phyloP scores from a whole-genome alignment of 2,329 filamentous ascomycete genomes.

The Botrytis sinoallii region DNA sequence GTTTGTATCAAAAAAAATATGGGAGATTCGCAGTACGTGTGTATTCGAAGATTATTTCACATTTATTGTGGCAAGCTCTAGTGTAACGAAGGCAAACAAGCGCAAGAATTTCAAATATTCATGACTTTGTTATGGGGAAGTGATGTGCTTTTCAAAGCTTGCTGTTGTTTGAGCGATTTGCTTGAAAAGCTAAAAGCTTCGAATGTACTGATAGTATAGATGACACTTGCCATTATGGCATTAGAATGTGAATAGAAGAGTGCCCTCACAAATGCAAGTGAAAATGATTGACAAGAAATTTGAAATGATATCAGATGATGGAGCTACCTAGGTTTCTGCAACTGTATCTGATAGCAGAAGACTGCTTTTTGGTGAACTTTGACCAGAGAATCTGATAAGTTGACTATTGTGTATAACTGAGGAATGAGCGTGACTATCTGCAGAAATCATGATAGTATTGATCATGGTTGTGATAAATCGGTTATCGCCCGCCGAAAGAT shows the following conservation, averaged over 20 bases:
- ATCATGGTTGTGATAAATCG: too few species aligned
- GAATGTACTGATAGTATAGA: not conserved
- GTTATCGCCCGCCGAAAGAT: not conserved
- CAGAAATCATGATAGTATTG: too few species aligned
- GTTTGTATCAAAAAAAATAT: not conserved
- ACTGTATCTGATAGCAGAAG: not conserved
- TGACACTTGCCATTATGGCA: not conserved
- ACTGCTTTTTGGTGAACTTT: not conserved
- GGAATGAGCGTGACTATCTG: too few species aligned
- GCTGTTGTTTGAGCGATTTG: not conserved
- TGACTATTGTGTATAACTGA: too few species aligned
- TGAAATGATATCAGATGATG: not conserved
- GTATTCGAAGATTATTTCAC: not conserved
- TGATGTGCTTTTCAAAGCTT: not conserved
- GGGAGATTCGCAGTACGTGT: not conserved
- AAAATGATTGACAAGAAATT: not conserved
- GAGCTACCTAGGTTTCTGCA: not conserved
- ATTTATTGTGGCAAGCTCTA: not conserved
- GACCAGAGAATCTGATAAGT: not conserved
- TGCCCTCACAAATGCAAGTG: not conserved
- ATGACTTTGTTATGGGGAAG: not conserved
- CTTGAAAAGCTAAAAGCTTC: not conserved
- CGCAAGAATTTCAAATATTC: not conserved
- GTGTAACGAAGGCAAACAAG: not conserved
- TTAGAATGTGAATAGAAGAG: not conserved